These are phyloP conservation scores for Alisma plantagoaquatica DNA, from an alignment of 106 monocot species.

Conservation along the genomic window DNA sequence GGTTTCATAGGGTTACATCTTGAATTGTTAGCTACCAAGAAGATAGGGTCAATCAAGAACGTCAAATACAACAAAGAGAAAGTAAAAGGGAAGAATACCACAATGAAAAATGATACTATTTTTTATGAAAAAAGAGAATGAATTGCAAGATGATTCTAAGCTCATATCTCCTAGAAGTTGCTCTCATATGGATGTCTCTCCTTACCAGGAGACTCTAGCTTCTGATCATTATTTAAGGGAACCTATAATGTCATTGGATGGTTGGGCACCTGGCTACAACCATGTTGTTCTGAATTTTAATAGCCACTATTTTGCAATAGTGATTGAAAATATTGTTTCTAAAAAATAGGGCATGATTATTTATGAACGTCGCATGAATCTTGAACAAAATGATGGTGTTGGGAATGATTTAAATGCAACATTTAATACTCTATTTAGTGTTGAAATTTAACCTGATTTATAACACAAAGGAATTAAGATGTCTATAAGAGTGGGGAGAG, in stretches of 20 bases:
- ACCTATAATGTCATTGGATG: slow-evolving; percentile 31
- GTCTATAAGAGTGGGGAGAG: too few relatives aligned
- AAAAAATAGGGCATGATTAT: slow-evolving; percentile 19
- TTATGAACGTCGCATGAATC: slow-evolving; percentile 14
- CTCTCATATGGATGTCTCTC: slow-evolving; percentile 98
- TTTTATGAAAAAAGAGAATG: slow-evolving; percentile 15
- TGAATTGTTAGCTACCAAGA: too few relatives aligned
- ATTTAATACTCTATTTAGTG: not conserved
- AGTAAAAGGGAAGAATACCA: slow-evolving; percentile 22
- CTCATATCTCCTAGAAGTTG: slow-evolving; percentile 20
- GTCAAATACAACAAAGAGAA: slow-evolving; percentile 36
- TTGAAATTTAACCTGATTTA: slow-evolving; percentile 10
- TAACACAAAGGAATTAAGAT: too few relatives aligned
- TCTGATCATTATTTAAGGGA: slow-evolving; percentile 28
- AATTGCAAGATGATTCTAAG: slow-evolving; percentile 22
- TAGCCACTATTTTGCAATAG: slow-evolving; percentile 16
- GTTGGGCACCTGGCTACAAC: slow-evolving; percentile 13
- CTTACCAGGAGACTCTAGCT: slow-evolving; percentile 49
- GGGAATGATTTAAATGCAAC: slow-evolving; percentile 6
- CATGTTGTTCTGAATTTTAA: slow-evolving; percentile 7
- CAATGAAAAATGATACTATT: slow-evolving; percentile 7
- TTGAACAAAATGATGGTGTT: slow-evolving; percentile 2
- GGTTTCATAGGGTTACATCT: too few relatives aligned
- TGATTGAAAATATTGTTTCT: slow-evolving; percentile 23
- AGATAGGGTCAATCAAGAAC: slow-evolving; percentile 33